Base-by-base conservation (phyloP, 73 alveolate genomes). In the Blepharisma stoltei region DNA sequence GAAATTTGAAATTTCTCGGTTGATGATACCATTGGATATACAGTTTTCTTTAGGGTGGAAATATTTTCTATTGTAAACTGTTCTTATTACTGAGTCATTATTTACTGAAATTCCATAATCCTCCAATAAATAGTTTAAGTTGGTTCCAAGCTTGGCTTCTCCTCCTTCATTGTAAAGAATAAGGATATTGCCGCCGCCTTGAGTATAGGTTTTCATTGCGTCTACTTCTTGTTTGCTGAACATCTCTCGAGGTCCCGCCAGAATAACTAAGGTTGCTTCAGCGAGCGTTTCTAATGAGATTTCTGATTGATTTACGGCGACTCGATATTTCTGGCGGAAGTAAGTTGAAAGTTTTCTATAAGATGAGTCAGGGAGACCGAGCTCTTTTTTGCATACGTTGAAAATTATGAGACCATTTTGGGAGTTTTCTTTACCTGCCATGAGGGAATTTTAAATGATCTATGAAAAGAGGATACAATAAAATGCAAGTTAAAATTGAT, bases 1-100 rank as follows among this genome's bases (percentile, higher is more conserved):
- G 9, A 44, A 11, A n/a, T 46, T 69, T 9, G 65, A 44, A 25
- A 69, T 69, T 67, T 92, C 98, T 60, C 87, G 50, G 55, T 86
- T 87, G 37, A 92, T 77, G 48, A 89, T 81, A 9, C 98, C 98
- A 49, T 90, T 76, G 50, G 87, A 81, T 0, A 93, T 89, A 81
- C 52, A 91, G 38, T 91, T 88, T 85, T 95, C 98, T 84, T 95
- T 95, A 6, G 99, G 99, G 81, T 95, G 99, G 76, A 88, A 88
- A 78, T 95, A 95, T 78, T 93, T 95, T n/a, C 65, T 9, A 84
- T 88, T 90, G 80, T 54, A 95, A 48, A 89, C 76, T 14, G 96
- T 93, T 65, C 98, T 89, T 55, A 95, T 95, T 9, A 95, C 99
- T 21, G 94, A 78, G 75, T 95, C 99, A 68, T 82, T 84, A 78